Evolutionary conservation across 2,329 filamentous ascomycete genomes (phyloP), one percentile per base, ranked within the genome.

Genomic region (Dactylellina parvicollis): DNA sequence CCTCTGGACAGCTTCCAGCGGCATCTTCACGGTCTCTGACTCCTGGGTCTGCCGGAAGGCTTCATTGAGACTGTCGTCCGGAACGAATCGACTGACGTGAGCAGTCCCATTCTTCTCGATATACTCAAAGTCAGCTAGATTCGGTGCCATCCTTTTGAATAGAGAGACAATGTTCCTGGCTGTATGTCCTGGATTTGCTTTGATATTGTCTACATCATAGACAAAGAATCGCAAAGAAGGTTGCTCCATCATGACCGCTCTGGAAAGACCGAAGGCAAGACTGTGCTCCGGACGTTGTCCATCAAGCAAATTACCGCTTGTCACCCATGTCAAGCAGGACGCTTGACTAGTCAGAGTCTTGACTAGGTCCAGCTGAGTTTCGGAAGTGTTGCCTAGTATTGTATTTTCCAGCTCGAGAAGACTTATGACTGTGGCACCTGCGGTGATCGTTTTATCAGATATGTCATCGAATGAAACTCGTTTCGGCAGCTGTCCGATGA

Each of bases 81-180:
- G 77, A 7, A 78, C 73, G 12, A 40, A 60, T 9, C 80, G 77
- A 49, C 78, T 79, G 1, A 80, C 76, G 75, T 78, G 79, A 16
- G 79, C 38, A 26, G 77, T 77, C 9, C 78, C 78, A 40, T 79
- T 70, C 18, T 77, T 77, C 77, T 79, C 79, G 7, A 65, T 70
- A 20, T 77, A 78, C 30, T 81, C 80, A 9, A 75, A 69, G 38
- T 81, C 79, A 9, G 52, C 36, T 10, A 55, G 12, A n/a, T n/a
- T n/a, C 7, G 42, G 12, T 24, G 10, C n/a, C 54, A 16, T 16
- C 14, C 22, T 47, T 20, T 70, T 60, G 9, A 75, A 34, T 2
- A 75, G 7, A 7, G 61, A 60, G 16, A 73, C 26, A 16, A 76
- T 70, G 20, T 72, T 65, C 22, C 16, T 18, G 20, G 47, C 50